Conservation (phyloP, 805 yeast species). For the Candida insectalens region DNA sequence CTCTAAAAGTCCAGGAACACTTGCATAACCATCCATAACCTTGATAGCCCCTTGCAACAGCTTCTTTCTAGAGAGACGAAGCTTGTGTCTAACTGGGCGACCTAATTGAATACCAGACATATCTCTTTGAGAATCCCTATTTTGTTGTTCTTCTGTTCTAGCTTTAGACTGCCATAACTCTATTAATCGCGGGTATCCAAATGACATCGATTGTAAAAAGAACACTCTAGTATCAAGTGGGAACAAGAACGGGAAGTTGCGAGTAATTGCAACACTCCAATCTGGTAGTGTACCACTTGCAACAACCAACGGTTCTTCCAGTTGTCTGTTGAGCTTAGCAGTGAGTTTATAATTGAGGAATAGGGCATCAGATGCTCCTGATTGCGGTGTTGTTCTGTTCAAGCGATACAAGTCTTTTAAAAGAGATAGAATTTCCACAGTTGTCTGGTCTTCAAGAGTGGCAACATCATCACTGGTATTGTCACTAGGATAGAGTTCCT, state of each 20-base stretch:
- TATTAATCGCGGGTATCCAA: slow-evolving; percentile 79
- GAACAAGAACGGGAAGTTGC: slow-evolving; percentile 69
- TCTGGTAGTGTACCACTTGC: slow-evolving; percentile 80
- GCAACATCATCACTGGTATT: slow-evolving; percentile 10
- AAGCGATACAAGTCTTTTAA: slow-evolving; percentile 37
- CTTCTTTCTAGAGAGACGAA: slow-evolving; percentile 62
- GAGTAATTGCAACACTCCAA: slow-evolving; percentile 73
- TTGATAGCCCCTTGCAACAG: slow-evolving; percentile 71
- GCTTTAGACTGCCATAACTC: slow-evolving; percentile 61
- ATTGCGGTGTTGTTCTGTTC: slow-evolving; percentile 17
- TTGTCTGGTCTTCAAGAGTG: slow-evolving; percentile 1
- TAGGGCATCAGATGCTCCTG: slow-evolving; percentile 20
- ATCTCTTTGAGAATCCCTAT: slow-evolving; percentile 9
- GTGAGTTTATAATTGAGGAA: slow-evolving; percentile 76
- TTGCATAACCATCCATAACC: slow-evolving; percentile 65
- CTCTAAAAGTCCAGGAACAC: slow-evolving; percentile 74
- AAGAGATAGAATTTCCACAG: slow-evolving; percentile 35
- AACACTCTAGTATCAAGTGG: slow-evolving; percentile 74
- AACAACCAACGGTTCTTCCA: slow-evolving; percentile 83
- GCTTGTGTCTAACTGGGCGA: slow-evolving; percentile 67
- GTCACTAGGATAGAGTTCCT: slow-evolving; percentile 22
- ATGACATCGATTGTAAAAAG: slow-evolving; percentile 79
- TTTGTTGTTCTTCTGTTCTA: slow-evolving; percentile 27
- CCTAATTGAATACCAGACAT: slow-evolving; percentile 40
- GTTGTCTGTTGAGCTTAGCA: slow-evolving; percentile 75